Evolutionary conservation across 2,329 filamentous ascomycete species (phyloP), one percentile per base, ranked within the genome.

Genomic region (Stachybotrys echinatus): DNA sequence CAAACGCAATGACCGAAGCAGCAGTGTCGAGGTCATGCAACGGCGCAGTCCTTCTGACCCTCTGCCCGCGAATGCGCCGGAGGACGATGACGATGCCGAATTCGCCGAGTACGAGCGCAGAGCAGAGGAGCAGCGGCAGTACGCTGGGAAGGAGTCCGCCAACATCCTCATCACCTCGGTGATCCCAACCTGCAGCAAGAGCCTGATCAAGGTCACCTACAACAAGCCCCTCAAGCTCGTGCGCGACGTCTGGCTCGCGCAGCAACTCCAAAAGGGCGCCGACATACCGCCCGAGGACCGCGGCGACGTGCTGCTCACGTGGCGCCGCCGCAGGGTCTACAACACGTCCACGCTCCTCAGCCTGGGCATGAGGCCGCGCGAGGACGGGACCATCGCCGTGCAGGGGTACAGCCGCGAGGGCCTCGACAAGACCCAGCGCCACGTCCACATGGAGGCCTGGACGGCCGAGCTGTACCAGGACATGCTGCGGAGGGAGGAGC

Each of bases 381-480:
- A 54, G 6, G 60, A 61, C 12, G 66, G 76, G 5, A 75, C 76
- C 39, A 65, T 73, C 14, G 65, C 78, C 19, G 59, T 63, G 12
- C 64, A 71, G 43, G 51, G 51, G 1, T 53, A 54, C 8, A 58
- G 64, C 39, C 63, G 69, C 4, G 73, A 74, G 20, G 76, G 78
- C 2, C 77, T 79, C 44, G 56, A 63, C 48, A 66, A 74, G 3
- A 76, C 79, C 22, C 75, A 77, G 21, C 74, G 75, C 12, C 78
- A 79, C 48, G 77, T 95, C n/a, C 79, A 87, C 56, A 76, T 95
- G 54, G 85, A 92, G 65, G 88, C 87, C 6, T 89, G 88, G 79
- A 92, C 88, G 0, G 74, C 82, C 7, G 81, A 87, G 12, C 66
- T 80, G 2, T 86, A 82, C 54, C 67, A 67, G 22, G 62, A 69